phyloP scores from a whole-genome alignment of 352 stramenopile genomes.

The Paralagenidium karlingii region DNA sequence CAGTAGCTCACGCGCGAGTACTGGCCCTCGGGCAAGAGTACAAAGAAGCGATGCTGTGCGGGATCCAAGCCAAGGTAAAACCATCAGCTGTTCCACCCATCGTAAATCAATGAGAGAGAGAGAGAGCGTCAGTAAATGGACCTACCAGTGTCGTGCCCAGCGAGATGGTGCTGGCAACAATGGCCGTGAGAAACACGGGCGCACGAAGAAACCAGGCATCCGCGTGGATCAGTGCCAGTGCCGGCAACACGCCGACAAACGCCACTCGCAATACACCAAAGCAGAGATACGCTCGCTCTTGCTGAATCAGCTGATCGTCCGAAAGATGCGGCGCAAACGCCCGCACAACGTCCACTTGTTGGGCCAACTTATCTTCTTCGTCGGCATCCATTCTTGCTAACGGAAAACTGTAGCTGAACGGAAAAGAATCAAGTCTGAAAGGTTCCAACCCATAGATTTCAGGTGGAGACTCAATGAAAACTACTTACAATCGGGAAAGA shows the following conservation, averaged over 20 bases:
- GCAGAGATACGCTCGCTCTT: conserved; percentile 45
- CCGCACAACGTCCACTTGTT: conserved; percentile 58
- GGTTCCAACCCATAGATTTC: too few species aligned
- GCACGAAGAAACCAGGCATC: conserved; percentile 44
- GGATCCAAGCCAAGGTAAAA: conserved; percentile 2
- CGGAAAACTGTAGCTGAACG: too few species aligned
- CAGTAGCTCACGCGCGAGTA: conserved; percentile 58
- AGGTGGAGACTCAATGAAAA: too few species aligned
- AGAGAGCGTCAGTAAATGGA: too few species aligned
- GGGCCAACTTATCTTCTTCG: conserved; percentile 2
- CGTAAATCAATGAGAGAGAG: too few species aligned
- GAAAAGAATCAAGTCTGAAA: too few species aligned
- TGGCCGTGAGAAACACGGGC: conserved; percentile 45
- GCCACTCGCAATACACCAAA: conserved; percentile 32
- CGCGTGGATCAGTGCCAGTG: conserved; percentile 26
- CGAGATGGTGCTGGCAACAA: conserved; percentile 30
- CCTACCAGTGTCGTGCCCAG: conserved; percentile 33
- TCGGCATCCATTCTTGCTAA: neutral
- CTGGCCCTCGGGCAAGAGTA: conserved; percentile 64
- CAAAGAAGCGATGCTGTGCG: conserved; percentile 43
- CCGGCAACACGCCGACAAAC: conserved; percentile 39
- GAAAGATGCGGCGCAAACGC: conserved; percentile 54
- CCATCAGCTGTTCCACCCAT: too few species aligned
- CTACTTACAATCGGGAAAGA: too few species aligned
- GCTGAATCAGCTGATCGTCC: conserved; percentile 25